Percentiles rank a stretch among this genome's conserved stretches.
Conservation (phyloP, 352 stramenopile genomes). For the Phytopythium ostracodes region DNA sequence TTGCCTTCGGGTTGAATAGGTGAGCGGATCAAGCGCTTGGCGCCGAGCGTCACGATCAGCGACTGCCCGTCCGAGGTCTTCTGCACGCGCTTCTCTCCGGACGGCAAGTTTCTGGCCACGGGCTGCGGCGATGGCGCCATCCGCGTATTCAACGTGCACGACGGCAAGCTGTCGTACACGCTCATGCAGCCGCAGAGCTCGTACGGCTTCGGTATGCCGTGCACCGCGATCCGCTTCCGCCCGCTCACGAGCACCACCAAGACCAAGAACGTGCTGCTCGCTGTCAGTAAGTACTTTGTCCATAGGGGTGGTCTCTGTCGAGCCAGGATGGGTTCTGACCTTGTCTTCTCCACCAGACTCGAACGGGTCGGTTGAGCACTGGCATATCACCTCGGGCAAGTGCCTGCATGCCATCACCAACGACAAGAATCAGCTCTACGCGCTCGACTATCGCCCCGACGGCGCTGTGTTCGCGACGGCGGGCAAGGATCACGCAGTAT, state of each 20-base stretch:
- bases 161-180: slow-evolving; percentile 78
- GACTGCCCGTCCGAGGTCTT: slow-evolving; percentile 88
- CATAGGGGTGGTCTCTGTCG: background rate
- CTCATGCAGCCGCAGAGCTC: slow-evolving; percentile 69
- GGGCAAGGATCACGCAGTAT: slow-evolving; percentile 84
- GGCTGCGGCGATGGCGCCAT: slow-evolving; percentile 86
- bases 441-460: slow-evolving; percentile 85
- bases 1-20: slow-evolving; percentile 8
- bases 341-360: slow-evolving; percentile 40
- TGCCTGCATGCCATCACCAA: slow-evolving; percentile 90
- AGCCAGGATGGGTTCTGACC: background rate
- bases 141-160: slow-evolving; percentile 77
- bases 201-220: slow-evolving; percentile 76
- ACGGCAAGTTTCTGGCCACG: slow-evolving; percentile 78
- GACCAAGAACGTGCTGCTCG: slow-evolving; percentile 91
- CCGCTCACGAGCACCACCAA: slow-evolving; percentile 76
- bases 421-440: slow-evolving; percentile 87
- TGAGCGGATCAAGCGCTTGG: slow-evolving; percentile 56
- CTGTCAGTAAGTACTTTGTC: slow-evolving; percentile 55
- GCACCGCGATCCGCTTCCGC: slow-evolving; percentile 81
- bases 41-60: slow-evolving; percentile 80
- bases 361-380: slow-evolving; percentile 88
- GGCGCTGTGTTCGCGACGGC: slow-evolving; percentile 85
- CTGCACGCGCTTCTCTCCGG: slow-evolving; percentile 81
- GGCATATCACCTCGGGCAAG: slow-evolving; percentile 91